Evolutionary conservation across 495 filamentous ascomycete species (phyloP).

Genomic region (Oleoguttula mirabilis): DNA sequence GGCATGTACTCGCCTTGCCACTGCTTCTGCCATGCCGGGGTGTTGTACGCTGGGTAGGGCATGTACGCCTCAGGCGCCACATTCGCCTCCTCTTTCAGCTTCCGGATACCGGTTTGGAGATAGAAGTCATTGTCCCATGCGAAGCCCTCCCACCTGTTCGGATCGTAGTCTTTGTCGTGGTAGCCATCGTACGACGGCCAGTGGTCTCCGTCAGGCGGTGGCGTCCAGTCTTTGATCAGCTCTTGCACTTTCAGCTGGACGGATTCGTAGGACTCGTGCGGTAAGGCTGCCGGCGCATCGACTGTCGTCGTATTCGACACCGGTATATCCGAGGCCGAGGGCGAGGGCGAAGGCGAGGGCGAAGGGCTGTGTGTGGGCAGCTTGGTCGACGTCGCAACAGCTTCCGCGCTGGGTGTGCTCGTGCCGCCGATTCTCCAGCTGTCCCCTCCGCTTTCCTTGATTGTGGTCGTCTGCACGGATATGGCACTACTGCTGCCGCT

Average conservation of each 20-base stretch:
- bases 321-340: constrained; percentile 1
- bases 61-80: constrained; percentile 26
- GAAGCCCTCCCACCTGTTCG: constrained; percentile 32
- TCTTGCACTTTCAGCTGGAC: constrained; percentile 21
- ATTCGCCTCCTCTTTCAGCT: constrained; percentile 8
- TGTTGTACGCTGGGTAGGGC: constrained; percentile 43
- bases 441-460: not conserved
- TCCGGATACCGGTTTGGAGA: constrained; percentile 14
- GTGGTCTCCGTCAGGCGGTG: constrained; percentile 18
- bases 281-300: not conserved
- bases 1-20: constrained; percentile 35
- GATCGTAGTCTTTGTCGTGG: constrained; percentile 26
- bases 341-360: not conserved
- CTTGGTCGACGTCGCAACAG: not conserved
- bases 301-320: not conserved
- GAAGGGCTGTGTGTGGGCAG: not conserved
- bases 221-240: constrained; percentile 24
- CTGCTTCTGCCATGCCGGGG: constrained; percentile 31
- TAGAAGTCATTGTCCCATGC: constrained; percentile 20
- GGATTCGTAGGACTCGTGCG: constrained; percentile 1
- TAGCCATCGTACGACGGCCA: constrained; percentile 30
- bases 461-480: not conserved
- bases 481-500: not conserved
- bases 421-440: not conserved
- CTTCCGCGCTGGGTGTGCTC: not conserved